A percentile compares a stretch with the other conserved stretches of the same genome.
phyloP scores from a whole-genome alignment of 805 yeast species.

The Candida pseudofarinosa region DNA sequence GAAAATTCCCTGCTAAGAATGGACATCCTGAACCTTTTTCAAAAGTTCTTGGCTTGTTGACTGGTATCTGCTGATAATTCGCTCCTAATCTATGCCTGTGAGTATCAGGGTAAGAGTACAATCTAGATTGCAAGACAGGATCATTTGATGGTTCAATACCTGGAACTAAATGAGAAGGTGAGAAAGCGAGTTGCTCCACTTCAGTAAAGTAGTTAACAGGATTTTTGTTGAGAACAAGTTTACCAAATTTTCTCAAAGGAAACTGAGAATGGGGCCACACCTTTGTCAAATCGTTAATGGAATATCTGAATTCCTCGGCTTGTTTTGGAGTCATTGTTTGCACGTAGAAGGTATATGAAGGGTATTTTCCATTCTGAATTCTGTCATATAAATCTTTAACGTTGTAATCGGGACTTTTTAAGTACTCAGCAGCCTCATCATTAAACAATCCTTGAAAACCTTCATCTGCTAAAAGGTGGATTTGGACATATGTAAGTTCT shows the following conservation, averaged over 20 bases:
- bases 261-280: conserved; percentile 54
- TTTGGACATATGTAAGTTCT: conserved; percentile 50
- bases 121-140: conserved; percentile 78
- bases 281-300: conserved; percentile 53
- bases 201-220: conserved; percentile 49
- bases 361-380: conserved; percentile 46
- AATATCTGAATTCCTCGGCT: conserved; percentile 47
- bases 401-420: conserved; percentile 51
- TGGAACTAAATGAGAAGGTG: conserved; percentile 83
- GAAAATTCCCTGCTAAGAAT: conserved; percentile 23
- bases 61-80: conserved; percentile 65
- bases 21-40: conserved; percentile 20
- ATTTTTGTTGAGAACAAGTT: conserved; percentile 50
- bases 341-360: conserved; percentile 50
- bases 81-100: conserved; percentile 78
- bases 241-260: conserved; percentile 55
- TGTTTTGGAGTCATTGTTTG: conserved; percentile 59
- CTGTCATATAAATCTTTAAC: conserved; percentile 33
- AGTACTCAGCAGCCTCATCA: conserved; percentile 43
- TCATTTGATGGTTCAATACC: conserved; percentile 80
- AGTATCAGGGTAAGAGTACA: conserved; percentile 81
- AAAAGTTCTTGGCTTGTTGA: conserved; percentile 40
- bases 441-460: conserved; percentile 39
- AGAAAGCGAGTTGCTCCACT: conserved; percentile 80
- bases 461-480: conserved; percentile 49